Base-by-base conservation (phyloP, 441 rosid species). In the Croton laevigatus region DNA sequence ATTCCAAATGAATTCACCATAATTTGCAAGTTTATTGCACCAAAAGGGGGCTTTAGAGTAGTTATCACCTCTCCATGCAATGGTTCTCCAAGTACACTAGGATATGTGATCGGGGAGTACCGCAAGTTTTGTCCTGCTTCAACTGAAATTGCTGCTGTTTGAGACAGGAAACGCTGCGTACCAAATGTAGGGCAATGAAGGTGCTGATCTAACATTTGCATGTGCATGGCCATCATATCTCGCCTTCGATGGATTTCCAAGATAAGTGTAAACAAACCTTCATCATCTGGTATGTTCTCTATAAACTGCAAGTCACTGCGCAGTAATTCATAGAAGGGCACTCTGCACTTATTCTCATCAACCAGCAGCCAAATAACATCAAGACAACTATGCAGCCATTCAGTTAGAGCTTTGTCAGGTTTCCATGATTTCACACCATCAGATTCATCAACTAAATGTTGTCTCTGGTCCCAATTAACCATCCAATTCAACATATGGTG, bases 161-260 rank as follows among this genome's bases (percentile, higher is more conserved):
- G 94, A 20, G 93, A 81, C 68, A 86, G 71, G 73, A 91, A 80
- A 75, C 99, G 89, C 78, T 88, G 95, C 63, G 98, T 91, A 59
- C 99, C 99, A 87, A 93, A 91, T 32, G 99, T 83, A 63, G 98
- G 97, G 79, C 97, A 93, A 79, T 95, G 97, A 73, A 95, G 98
- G 77, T 92, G 98, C 71, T 93, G 99, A 77, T 89, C 99, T 79
- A 95, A 75, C 98, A 95, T 95, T 69, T 87, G 91, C 98, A 93
- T 95, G 76, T 95, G 97, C 96, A 83, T 85, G 36, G 98, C 99
- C 97, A 95, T 89, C 78, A 87, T 89, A 82, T 95, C 99, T 80
- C 97, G 84, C 81, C 98, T 89, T 88, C 97, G 79, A 73, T 85
- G 98, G 68, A 93, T 95, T 86, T 95, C 98, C 87, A 93, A 75